Base-by-base conservation (phyloP, 441 rosid species). In the Pelargonium cotyledonis region DNA sequence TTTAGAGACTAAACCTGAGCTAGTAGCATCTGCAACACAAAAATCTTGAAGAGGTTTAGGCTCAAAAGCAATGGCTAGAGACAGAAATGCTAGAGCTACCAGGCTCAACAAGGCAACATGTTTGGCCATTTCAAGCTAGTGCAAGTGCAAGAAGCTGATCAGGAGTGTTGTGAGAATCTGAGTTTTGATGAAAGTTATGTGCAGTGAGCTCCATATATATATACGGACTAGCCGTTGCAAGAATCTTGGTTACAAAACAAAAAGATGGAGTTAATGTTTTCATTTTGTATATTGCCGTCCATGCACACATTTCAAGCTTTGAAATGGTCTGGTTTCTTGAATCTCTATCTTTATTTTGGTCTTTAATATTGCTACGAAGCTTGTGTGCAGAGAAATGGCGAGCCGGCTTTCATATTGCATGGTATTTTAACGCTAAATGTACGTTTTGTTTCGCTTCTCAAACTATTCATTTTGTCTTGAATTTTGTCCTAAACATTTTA, bases 1-100 rank as follows among this genome's bases (percentile, higher is more conserved):
- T n/a, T n/a, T n/a, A n/a, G n/a, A n/a, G n/a, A n/a, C n/a, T 26
- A 26, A 26, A 60, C 57, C 29, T 40, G 65, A 60, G 65, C 21
- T 43, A 6, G 7, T 60, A n/a, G n/a, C 2, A 16, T 60, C 72
- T 38, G 72, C 66, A 1, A 69, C 43, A 15, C 66, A 69, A 43
- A 69, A 69, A 21, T 69, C 66, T 26, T 60, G 72, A 4, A 69
- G 29, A 14, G 72, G 72, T n/a, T 65, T 43, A 12, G 57, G 66
- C 8, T 60, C 65, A 43, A 12, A 69, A 31, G 72, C 65, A 2
- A 68, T 8, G 18, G 70, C 68, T n/a, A 51, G 18, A 51, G 57
- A 51, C 57, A 51, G 8, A 18, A 14, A n/a, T 51, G 57, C 7
- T 51, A 51, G 57, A 51, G 57, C 57, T n/a, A 51, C 57, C 4